Percentiles rank a stretch among this genome's conserved stretches.
phyloP scores from a whole-genome alignment of 139 green algal species.

The Chlorella sp. region DNA sequence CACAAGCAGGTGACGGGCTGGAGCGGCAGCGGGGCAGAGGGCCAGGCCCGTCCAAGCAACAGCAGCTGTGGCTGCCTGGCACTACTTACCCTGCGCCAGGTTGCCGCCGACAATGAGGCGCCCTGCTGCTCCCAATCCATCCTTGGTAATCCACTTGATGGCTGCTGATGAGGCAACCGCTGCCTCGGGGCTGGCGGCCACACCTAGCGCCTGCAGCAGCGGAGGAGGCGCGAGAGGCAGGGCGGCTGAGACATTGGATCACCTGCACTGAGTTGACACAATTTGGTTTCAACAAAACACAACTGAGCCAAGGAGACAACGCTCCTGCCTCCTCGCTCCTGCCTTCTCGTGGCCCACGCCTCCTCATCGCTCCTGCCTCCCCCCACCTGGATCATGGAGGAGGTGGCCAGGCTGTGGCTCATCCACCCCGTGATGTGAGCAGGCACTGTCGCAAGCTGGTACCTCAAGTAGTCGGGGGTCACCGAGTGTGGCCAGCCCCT shows the following conservation, averaged over 20 bases:
- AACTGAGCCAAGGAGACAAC: too few relatives aligned
- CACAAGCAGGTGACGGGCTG: too few relatives aligned
- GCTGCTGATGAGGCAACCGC: constrained; percentile 62
- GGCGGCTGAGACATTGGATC: not conserved
- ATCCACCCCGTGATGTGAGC: constrained; percentile 71
- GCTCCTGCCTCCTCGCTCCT: too few relatives aligned
- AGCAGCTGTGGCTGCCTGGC: too few relatives aligned
- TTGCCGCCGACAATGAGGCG: constrained; percentile 69
- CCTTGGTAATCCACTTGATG: constrained; percentile 85
- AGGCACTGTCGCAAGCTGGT: constrained; percentile 83
- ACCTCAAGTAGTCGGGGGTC: constrained; percentile 81
- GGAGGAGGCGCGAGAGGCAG: not conserved
- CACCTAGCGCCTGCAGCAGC: constrained; percentile 70
- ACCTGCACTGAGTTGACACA: not conserved
- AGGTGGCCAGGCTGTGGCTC: constrained; percentile 71
- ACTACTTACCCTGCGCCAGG: not conserved
- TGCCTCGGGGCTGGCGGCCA: constrained; percentile 54
- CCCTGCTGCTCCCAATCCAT: constrained; percentile 80
- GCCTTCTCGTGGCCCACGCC: too few relatives aligned
- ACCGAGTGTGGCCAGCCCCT: constrained; percentile 42
- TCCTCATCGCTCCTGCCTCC: too few relatives aligned
- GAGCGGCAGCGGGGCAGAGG: not conserved
- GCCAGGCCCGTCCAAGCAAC: too few relatives aligned
- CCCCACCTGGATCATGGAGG: constrained; percentile 71
- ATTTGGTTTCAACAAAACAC: too few relatives aligned